A percentile compares a stretch with the other conserved stretches of the same genome.
phyloP scores from a whole-genome alignment of 306 rosid genomes.

The Fagus sylvatica region DNA sequence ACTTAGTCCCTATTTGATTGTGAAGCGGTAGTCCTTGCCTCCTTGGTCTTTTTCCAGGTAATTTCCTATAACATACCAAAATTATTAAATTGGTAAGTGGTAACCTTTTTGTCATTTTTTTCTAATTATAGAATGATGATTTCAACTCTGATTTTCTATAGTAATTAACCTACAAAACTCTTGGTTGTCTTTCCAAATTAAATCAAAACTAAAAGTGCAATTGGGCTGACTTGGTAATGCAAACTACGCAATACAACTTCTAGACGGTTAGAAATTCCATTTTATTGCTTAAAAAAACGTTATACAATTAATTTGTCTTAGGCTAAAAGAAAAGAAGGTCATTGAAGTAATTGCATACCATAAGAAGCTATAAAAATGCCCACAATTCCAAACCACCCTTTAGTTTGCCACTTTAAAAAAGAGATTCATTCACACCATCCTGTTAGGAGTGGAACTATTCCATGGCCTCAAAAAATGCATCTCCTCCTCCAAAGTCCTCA shows the following conservation, averaged over 20 bases:
- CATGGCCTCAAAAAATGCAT: constrained; percentile 38
- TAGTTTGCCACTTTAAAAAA: constrained; percentile 8
- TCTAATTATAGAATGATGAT: no score
- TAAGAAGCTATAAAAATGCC: constrained; percentile 13
- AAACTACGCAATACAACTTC: no score
- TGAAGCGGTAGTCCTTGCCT: not conserved
- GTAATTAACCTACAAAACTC: not conserved
- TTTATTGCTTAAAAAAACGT: no score
- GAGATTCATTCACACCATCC: not conserved
- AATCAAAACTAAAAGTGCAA: no score
- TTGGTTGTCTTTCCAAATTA: not conserved
- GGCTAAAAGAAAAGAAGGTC: constrained; percentile 3
- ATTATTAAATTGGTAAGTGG: not conserved
- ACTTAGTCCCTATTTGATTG: not conserved
- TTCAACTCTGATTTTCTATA: no score
- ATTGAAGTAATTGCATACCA: constrained; percentile 13
- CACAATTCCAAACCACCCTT: not conserved
- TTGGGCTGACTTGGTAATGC: not conserved
- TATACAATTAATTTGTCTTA: no score
- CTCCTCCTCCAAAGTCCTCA: constrained; percentile 17
- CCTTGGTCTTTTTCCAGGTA: not conserved
- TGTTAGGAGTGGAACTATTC: not conserved
- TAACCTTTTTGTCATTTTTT: no score
- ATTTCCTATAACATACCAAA: not conserved
- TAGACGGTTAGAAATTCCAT: no score